Percentiles rank a stretch among this genome's conserved stretches.
Evolutionary conservation across 495 filamentous ascomycete genomes (phyloP).

Genomic region (Rhypophila decipiens): DNA sequence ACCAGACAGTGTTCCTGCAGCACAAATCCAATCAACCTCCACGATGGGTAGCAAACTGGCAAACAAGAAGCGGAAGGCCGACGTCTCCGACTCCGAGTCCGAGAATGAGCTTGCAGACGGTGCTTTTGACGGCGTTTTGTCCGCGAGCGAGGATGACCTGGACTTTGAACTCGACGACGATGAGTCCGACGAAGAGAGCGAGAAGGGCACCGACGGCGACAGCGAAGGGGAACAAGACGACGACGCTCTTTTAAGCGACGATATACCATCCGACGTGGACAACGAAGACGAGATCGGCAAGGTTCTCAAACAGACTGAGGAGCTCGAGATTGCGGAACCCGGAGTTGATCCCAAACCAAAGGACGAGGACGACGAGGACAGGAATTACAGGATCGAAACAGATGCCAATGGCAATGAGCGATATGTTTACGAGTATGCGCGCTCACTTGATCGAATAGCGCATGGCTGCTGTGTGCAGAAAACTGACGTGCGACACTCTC

Average conservation of each 20-base stretch:
- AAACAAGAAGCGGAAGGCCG: slow-evolving; percentile 41
- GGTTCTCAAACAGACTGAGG: slow-evolving; percentile 15
- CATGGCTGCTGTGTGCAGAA: neutral
- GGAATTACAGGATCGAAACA: slow-evolving; percentile 52
- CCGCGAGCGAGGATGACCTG: slow-evolving; percentile 24
- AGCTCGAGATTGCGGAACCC: slow-evolving; percentile 24
- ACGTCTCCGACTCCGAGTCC: slow-evolving; percentile 24
- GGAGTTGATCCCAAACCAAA: slow-evolving; percentile 27
- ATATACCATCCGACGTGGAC: slow-evolving; percentile 51
- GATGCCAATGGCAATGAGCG: slow-evolving; percentile 48
- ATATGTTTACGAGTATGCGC: slow-evolving; percentile 51
- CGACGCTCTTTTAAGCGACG: slow-evolving; percentile 50
- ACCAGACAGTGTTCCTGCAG: slow-evolving; percentile 1
- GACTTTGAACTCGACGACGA: slow-evolving; percentile 12
- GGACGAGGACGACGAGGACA: slow-evolving; percentile 31
- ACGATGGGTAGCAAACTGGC: slow-evolving; percentile 34
- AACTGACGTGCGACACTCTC: slow-evolving; percentile 43
- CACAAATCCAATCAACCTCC: slow-evolving; percentile 12
- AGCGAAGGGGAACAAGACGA: slow-evolving; percentile 40
- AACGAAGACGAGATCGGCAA: slow-evolving; percentile 31
- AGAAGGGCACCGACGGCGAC: slow-evolving; percentile 15
- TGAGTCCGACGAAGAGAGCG: slow-evolving; percentile 15
- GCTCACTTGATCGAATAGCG: neutral
- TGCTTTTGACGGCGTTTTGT: slow-evolving; percentile 27
- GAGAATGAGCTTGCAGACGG: slow-evolving; percentile 26